Evolutionary conservation across 176 grass and related monocot species (phyloP), one percentile per base, ranked within the genome.

Genomic region (Zea luxurians): DNA sequence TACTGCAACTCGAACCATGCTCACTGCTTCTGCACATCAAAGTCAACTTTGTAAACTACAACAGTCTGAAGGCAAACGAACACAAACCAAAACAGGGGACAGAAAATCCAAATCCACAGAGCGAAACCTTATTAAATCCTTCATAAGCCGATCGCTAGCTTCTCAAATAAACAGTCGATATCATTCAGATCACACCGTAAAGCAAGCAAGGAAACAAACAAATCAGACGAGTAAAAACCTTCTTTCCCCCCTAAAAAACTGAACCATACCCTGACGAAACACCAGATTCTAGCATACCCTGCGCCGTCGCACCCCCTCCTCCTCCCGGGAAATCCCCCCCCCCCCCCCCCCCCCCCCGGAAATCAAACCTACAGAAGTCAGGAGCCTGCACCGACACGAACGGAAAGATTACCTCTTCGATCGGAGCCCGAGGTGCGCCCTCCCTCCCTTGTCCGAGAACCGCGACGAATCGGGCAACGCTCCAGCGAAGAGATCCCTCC

Each of bases 391-490:
- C 73, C 13, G 59, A 35, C 55, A 74, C 2, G 64, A 10, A 18
- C 55, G 13, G 78, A 64, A 48, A 57, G 71, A 20, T 81, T 89
- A 89, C 87, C 87, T 89, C 87, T 66, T 85, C 72, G 73, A 81
- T 7, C 48, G 72, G 78, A 81, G 78, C 71, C 18, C 50, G 35
- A 5, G 37, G 13, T 34, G 35, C 20, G 3, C 35, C 52, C 9
- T 18, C 34, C 8, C 7, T 71, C 8, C 21, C 55, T n/a, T 27
- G 35, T 63, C 53, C 54, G 40, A 9, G 70, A 70, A 75, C 10
- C 46, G 27, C 73, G 79, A 13, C 59, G 48, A 78, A 73, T 59
- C 74, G 7, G 15, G 52, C n/a, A 1, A 6, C 44, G 37, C 13
- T 27, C 9, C 78, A 4, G 18, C 4, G 42, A 61, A 44, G 59